Evolutionary conservation across 768 basidiomycete genomes (phyloP), one percentile per base, ranked within the genome.

Genomic region (Baorangia bicolor): DNA sequence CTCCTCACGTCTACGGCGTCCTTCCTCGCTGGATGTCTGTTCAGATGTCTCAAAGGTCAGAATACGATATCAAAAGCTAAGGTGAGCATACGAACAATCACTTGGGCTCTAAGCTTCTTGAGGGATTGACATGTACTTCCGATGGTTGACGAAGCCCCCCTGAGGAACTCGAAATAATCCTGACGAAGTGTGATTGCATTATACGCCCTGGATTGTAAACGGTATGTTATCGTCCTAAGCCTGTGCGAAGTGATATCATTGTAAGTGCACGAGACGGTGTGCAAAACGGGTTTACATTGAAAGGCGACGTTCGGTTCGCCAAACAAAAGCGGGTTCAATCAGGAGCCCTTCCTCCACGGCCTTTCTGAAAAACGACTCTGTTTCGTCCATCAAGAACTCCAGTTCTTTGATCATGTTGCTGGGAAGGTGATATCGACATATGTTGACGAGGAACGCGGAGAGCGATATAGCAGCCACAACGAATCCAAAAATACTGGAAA

Each of bases 281-380:
- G 28, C 21, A 13, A 21, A 18, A 21, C 2, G 8, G 11, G n/a
- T 11, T 48, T 23, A 38, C 59, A 6, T 46, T 21, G 14, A 13
- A 0, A 56, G 53, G 23, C 20, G 46, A n/a, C 14, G 20, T 23
- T 40, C 30, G 5, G 42, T 56, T 23, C 23, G 20, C 5, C 0
- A 11, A 30, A 57, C n/a, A 10, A 56, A 25, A 0, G 2, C 18
- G 2, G 16, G 48, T 16, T 61, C 60, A 5, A 11, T 49, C 21
- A 61, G 23, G 16, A 49, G 38, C 5, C 55, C 60, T 1, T 45
- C 59, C 35, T 61, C 59, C 9, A 56, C 12, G 16, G 46, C 28
- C 16, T 51, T 41, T 1, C 27, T 40, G 27, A 61, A 52, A 13
- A 18, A 25, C 1, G 28, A 13, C 20, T 60, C 53, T 5, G 52